A percentile compares a stretch with the other conserved stretches of the same genome.
Evolutionary conservation across 768 basidiomycete species (phyloP).

Genomic region (Pleurotus sapidus): DNA sequence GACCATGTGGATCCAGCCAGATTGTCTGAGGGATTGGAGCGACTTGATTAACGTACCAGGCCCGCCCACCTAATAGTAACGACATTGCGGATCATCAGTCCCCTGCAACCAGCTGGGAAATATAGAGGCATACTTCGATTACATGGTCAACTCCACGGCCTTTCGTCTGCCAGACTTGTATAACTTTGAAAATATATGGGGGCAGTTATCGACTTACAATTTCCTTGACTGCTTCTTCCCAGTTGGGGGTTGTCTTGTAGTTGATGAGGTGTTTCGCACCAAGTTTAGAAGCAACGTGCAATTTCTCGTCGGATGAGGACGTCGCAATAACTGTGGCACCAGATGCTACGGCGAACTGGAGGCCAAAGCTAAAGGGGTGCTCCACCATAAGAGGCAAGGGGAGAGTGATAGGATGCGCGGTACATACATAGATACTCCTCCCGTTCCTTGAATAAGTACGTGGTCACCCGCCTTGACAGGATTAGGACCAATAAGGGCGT

Average conservation of each 20-base stretch:
- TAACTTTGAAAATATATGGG: not conserved
- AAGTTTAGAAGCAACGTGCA: conserved; percentile 46
- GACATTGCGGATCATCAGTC: conserved; percentile 19
- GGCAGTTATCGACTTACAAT: conserved; percentile 29
- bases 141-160: conserved; percentile 36
- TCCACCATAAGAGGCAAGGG: not conserved
- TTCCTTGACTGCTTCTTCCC: conserved; percentile 49
- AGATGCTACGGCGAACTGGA: conserved; percentile 59
- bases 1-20: conserved; percentile 46
- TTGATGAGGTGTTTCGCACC: conserved; percentile 59
- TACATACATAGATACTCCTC: conserved; percentile 51
- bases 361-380: conserved; percentile 38
- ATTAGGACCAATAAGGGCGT: conserved; percentile 45
- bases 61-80: conserved; percentile 46
- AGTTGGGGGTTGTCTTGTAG: conserved; percentile 54
- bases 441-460: conserved; percentile 55
- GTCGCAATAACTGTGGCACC: conserved; percentile 67
- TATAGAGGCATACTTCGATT: conserved; percentile 25
- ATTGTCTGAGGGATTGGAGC: conserved; percentile 32
- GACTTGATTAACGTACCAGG: conserved; percentile 45
- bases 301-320: conserved; percentile 64
- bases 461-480: conserved; percentile 57
- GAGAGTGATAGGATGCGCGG: not conserved
- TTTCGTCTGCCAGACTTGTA: conserved; percentile 25
- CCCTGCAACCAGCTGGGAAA: conserved; percentile 14